These are phyloP conservation scores for Gliomastix tumulicola DNA, from an alignment of 2,329 filamentous ascomycete species.

Conservation along the genomic window DNA sequence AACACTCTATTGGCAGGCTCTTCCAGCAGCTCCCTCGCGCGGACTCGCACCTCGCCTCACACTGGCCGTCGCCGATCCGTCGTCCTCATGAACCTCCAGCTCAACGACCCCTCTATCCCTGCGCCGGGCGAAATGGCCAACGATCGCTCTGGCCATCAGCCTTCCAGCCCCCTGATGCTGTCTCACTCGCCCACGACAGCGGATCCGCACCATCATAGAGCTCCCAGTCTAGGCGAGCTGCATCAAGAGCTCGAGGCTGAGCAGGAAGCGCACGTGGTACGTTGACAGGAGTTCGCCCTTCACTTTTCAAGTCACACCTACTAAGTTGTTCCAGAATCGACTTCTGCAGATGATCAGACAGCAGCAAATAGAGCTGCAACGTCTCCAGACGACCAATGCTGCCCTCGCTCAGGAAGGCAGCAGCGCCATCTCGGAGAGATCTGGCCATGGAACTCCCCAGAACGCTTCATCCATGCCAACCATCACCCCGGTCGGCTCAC, in stretches of 20 bases:
- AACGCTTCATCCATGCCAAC: slow-evolving; percentile 24
- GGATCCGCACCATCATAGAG: slow-evolving; percentile 53
- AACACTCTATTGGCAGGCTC: slow-evolving; percentile 32
- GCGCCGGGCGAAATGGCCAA: slow-evolving; percentile 63
- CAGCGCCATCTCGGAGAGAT: slow-evolving; percentile 39
- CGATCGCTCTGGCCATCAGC: slow-evolving; percentile 20
- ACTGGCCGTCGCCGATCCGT: slow-evolving; percentile 57
- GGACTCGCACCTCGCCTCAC: slow-evolving; percentile 35
- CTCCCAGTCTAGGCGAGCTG: slow-evolving; percentile 68
- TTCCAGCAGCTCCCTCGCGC: slow-evolving; percentile 43
- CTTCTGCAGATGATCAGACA: slow-evolving; percentile 70
- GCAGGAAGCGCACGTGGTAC: slow-evolving; percentile 69
- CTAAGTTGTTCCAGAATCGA: too few relatives aligned
- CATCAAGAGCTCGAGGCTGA: slow-evolving; percentile 75
- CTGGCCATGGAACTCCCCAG: slow-evolving; percentile 25
- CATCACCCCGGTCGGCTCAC: slow-evolving; percentile 29
- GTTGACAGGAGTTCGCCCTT: slow-evolving; percentile 13
- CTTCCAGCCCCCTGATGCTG: slow-evolving; percentile 36
- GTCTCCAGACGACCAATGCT: slow-evolving; percentile 42
- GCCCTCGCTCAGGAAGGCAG: slow-evolving; percentile 37
- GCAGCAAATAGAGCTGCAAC: slow-evolving; percentile 64
- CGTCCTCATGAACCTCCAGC: slow-evolving; percentile 65
- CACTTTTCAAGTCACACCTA: too few relatives aligned
- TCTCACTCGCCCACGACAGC: slow-evolving; percentile 37
- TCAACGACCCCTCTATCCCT: slow-evolving; percentile 64